Evolutionary conservation across 345 rosid species (phyloP), one percentile per base, ranked within the genome.

Genomic region (Camelina hispida): DNA sequence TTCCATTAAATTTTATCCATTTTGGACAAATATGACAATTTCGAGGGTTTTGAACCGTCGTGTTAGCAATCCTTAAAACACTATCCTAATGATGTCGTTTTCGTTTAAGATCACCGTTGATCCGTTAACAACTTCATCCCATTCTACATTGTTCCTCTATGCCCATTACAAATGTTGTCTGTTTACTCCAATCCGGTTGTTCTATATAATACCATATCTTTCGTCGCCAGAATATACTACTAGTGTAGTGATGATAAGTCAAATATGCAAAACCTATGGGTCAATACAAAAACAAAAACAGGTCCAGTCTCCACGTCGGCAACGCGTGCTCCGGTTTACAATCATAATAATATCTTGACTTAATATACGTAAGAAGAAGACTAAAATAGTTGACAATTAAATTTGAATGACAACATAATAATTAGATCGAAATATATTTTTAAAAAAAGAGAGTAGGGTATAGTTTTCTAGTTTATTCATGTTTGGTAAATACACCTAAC

Each of bases 271-370:
- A 25, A 25, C 28, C 28, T 25, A 25, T 25, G 28, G 28, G 28
- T 25, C 28, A 25, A 25, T 25, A 25, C 28, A 25, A 28, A 51
- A 4, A 51, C 46, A 46, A 34, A 22, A 2, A 56, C 38, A 74
- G 38, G 66, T 66, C 66, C 11, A 35, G 59, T 74, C 71, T 73
- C 78, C 66, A 73, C 44, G 58, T 66, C 72, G 67, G 25, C 66
- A 47, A 66, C 59, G 66, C 72, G 66, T 74, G 72, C 15, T 64
- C 69, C 17, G 13, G 34, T 53, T 54, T 74, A 65, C 64, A 44
- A n/a, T 43, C 16, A 68, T 71, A 53, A 59, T 11, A 60, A 47
- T 11, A 48, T 35, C 15, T 59, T 34, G 22, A 28, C 32, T 4
- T 55, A 16, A 16, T 23, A 28, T 8, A 32, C 30, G 30, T 23